phyloP scores from a whole-genome alignment of 805 yeast species.

The Isabelozyma gotoi region DNA sequence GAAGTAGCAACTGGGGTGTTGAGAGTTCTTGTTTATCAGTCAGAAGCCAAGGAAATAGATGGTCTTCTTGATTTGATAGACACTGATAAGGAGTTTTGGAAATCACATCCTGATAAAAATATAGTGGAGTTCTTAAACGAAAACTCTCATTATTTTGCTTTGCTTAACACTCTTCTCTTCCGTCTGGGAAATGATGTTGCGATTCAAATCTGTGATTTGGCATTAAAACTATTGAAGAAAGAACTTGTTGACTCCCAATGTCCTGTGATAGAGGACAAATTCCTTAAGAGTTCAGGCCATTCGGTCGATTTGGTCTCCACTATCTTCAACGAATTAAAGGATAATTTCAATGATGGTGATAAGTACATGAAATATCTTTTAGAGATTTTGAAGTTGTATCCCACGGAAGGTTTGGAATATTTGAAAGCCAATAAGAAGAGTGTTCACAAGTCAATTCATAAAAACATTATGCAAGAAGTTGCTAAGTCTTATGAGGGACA shows the following conservation, averaged over 20 bases:
- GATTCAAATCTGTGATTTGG: neutral
- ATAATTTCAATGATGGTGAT: slow-evolving; percentile 7
- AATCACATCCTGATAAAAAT: neutral
- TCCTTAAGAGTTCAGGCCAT: neutral
- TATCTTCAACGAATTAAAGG: neutral
- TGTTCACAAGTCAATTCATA: slow-evolving; percentile 25
- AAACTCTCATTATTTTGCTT: neutral
- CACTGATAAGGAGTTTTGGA: slow-evolving; percentile 1
- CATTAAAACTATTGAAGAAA: neutral
- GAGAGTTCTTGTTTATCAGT: neutral
- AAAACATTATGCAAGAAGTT: slow-evolving; percentile 29
- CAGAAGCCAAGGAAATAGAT: neutral
- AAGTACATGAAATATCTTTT: slow-evolving; percentile 30
- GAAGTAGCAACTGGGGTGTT: neutral
- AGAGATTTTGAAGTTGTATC: slow-evolving; percentile 28
- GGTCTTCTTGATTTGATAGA: neutral
- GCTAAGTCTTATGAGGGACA: slow-evolving; percentile 17
- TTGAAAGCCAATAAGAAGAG: slow-evolving; percentile 27
- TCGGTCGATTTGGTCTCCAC: neutral
- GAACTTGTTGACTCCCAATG: neutral
- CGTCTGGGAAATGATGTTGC: slow-evolving; percentile 1
- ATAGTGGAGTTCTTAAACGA: neutral
- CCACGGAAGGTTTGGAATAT: slow-evolving; percentile 28
- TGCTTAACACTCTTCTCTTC: neutral
- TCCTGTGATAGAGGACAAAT: neutral